These are phyloP conservation scores for Mycosphaerelloides madeirae DNA, from an alignment of 2,329 filamentous ascomycete species.

Conservation along the genomic window DNA sequence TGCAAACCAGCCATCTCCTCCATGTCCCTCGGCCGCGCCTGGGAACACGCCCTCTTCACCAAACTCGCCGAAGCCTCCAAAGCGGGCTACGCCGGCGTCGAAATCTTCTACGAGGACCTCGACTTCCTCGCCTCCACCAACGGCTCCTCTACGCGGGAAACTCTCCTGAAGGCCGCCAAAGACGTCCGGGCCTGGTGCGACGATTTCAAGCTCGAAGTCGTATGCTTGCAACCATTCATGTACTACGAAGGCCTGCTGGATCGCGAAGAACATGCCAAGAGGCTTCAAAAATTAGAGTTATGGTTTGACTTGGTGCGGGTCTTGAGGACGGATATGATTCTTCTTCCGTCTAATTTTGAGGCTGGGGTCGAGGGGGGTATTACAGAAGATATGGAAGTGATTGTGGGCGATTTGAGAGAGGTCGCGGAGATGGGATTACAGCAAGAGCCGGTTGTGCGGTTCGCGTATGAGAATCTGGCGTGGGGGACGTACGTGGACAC, in stretches of 20 bases:
- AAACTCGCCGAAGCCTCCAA: conserved; percentile 64
- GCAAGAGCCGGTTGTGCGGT: conserved; percentile 51
- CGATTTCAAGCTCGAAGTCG: conserved; percentile 52
- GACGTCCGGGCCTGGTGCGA: conserved; percentile 55
- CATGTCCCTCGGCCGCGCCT: conserved; percentile 69
- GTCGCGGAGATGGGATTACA: conserved; percentile 62
- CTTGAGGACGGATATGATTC: conserved; percentile 65
- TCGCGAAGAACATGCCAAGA: conserved; percentile 50
- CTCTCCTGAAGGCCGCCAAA: conserved; percentile 52
- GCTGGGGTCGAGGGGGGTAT: conserved; percentile 38
- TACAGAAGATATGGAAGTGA: conserved; percentile 49
- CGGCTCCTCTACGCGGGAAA: conserved; percentile 37
- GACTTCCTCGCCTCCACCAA: conserved; percentile 49
- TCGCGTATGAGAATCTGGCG: conserved; percentile 67
- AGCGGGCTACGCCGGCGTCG: conserved; percentile 62
- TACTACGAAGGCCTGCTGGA: conserved; percentile 70
- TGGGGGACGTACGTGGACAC: conserved; percentile 66
- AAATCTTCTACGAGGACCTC: conserved; percentile 74
- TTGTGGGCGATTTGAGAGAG: conserved; percentile 58
- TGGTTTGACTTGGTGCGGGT: conserved; percentile 64
- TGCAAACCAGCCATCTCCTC: conserved; percentile 65
- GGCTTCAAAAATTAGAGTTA: conserved; percentile 59
- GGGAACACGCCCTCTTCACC: conserved; percentile 61
- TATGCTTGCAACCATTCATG: conserved; percentile 70
- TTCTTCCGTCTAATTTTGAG: conserved; percentile 68